Base-by-base conservation (phyloP, 2,329 filamentous ascomycete genomes). In the Fusarium nodosum region DNA sequence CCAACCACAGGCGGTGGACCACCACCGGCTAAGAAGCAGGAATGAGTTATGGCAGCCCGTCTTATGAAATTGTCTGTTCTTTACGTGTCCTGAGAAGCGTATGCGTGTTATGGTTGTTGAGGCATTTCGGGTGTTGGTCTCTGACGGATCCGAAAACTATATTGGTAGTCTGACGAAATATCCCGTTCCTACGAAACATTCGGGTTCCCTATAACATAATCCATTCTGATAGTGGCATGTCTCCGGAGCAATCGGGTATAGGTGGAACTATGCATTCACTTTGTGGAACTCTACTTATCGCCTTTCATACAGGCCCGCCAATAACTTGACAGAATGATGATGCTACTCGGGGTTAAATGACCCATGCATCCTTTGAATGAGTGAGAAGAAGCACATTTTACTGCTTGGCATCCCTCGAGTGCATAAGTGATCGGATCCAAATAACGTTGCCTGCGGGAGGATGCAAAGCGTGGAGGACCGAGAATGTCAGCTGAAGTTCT, bases 1-100 rank as follows among this genome's bases (percentile, higher is more conserved):
- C 93, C 93, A 4, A 96, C 93, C 6, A 97, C 93, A 1, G 93
- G 93, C 63, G 91, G 92, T 44, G 81, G 85, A 28, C 82, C 85
- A n/a, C 83, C 85, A 12, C 80, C 87, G 3, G 79, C 84, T 56
- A 83, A 88, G 78, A 82, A 84, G 79, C 81, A 85, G 75, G 53
- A 71, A 31, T 70, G 70, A 39, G 52, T 7, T 20, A 31, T 45
- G 10, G 7, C n/a, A 13, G 11, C 7, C n/a, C 13, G 11, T n/a
- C 9, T 28, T 33, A 26, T n/a, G 12, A 46, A 38, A 45, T 11
- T 31, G 16, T 26, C 22, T 28, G 16, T 41, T 15, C 31, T 34
- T 36, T 50, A 18, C 26, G 28, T 41, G 28, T 58, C 57, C 28
- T 5, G 44, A 48, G 54, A 48, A 51, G 38, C 33, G 18, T 60